Evolutionary conservation across 2,329 filamentous ascomycete genomes (phyloP).

Genomic region (Massarina eburnea): DNA sequence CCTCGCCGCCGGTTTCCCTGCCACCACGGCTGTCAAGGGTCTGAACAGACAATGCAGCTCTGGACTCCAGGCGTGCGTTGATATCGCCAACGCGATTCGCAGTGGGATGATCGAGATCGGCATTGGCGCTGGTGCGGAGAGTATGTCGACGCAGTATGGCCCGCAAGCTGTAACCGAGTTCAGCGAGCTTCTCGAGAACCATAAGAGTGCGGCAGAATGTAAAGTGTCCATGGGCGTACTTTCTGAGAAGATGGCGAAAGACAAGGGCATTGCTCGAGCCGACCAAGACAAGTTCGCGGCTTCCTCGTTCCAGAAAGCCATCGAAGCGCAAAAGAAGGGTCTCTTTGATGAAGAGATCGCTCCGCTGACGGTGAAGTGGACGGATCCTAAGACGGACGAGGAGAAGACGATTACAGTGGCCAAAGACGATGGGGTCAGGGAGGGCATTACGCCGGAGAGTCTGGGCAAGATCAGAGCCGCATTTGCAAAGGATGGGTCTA

Average conservation of each 20-base stretch:
- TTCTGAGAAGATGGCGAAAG: slow-evolving; percentile 93
- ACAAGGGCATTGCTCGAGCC: slow-evolving; percentile 69
- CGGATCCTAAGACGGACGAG: slow-evolving; percentile 88
- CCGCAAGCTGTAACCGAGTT: slow-evolving; percentile 89
- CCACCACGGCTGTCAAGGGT: slow-evolving; percentile 78
- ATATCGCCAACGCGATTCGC: slow-evolving; percentile 91
- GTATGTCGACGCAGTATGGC: slow-evolving; percentile 91
- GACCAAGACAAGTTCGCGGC: slow-evolving; percentile 93
- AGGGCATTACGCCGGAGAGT: slow-evolving; percentile 82
- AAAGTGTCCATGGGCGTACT: slow-evolving; percentile 96
- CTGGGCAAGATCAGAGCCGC: slow-evolving; percentile 89
- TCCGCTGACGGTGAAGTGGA: slow-evolving; percentile 82
- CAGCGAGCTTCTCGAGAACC: slow-evolving; percentile 80
- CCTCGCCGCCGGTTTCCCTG: slow-evolving; percentile 87
- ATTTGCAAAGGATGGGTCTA: slow-evolving; percentile 87
- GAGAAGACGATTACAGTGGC: slow-evolving; percentile 79
- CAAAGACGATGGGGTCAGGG: slow-evolving; percentile 83
- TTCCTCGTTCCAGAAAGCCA: slow-evolving; percentile 86
- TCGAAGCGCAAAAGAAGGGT: slow-evolving; percentile 81
- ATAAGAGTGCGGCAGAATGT: slow-evolving; percentile 87
- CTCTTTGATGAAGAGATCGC: slow-evolving; percentile 91
- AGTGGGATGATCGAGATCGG: slow-evolving; percentile 93
- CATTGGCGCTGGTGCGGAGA: slow-evolving; percentile 92
- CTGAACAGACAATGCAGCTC: slow-evolving; percentile 95
- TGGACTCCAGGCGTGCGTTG: slow-evolving; percentile 87